Percentiles rank a stretch among this genome's conserved stretches.
These are phyloP conservation scores for Daldinia vernicosa DNA, from an alignment of 495 filamentous ascomycete species.

Conservation along the genomic window DNA sequence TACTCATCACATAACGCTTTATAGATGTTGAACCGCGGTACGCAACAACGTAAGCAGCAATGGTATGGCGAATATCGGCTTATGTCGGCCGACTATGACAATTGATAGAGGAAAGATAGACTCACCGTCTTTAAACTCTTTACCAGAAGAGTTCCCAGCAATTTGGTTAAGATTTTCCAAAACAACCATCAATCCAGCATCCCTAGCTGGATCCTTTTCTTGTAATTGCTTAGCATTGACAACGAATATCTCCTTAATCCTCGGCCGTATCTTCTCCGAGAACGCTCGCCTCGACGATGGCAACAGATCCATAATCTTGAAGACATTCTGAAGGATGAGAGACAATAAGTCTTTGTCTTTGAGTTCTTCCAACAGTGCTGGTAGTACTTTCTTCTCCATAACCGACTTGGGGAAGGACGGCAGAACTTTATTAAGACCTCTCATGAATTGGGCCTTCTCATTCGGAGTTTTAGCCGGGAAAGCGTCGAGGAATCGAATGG, in stretches of 20 bases:
- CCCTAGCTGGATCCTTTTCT: conserved; percentile 83
- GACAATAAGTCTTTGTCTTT: conserved; percentile 89
- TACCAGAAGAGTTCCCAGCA: conserved; percentile 81
- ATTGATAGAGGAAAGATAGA: neutral
- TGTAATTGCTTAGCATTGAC: conserved; percentile 58
- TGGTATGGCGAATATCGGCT: neutral
- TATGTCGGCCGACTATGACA: neutral
- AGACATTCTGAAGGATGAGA: conserved; percentile 86
- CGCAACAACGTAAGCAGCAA: neutral
- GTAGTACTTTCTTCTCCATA: conserved; percentile 92
- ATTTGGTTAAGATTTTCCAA: conserved; percentile 82
- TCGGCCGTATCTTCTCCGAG: conserved; percentile 83
- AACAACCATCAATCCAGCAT: conserved; percentile 89
- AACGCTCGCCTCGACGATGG: conserved; percentile 80
- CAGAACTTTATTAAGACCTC: conserved; percentile 84
- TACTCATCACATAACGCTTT: neutral
- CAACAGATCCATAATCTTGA: conserved; percentile 80
- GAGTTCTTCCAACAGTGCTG: conserved; percentile 85
- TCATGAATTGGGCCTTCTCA: conserved; percentile 91
- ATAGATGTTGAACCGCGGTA: neutral
- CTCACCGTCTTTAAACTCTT: conserved; percentile 92
- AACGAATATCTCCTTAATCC: conserved; percentile 82
- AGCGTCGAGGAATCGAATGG: conserved; percentile 90
- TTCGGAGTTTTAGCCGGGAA: conserved; percentile 89
- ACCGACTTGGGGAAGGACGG: conserved; percentile 91